Evolutionary conservation across 1,284 basidiomycete species (phyloP).

Genomic region (Pascua guehoae): DNA sequence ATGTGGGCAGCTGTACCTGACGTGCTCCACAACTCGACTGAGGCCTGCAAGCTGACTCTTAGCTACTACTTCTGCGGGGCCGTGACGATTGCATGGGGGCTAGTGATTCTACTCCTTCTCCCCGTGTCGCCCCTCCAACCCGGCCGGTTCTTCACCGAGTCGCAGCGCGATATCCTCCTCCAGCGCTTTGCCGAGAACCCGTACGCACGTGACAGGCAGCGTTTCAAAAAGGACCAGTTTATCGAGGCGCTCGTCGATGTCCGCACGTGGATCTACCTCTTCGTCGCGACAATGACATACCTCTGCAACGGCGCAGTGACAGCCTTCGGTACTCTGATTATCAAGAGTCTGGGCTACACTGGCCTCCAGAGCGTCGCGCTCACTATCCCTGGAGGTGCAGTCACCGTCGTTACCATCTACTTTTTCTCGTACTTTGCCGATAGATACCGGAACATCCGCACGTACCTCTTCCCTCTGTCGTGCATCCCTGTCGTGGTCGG

Average conservation of each 20-base stretch:
- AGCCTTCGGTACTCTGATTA: conserved; percentile 53
- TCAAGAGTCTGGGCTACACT: conserved; percentile 52
- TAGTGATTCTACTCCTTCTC: conserved; percentile 49
- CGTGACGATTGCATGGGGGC: conserved; percentile 51
- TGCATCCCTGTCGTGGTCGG: conserved; percentile 54
- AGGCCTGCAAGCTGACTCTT: not conserved
- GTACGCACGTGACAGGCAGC: conserved; percentile 31
- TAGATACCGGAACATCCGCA: conserved; percentile 45
- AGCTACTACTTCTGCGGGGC: conserved; percentile 53
- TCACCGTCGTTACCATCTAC: conserved; percentile 51
- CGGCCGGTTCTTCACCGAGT: conserved; percentile 43
- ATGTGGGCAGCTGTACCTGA: conserved; percentile 29
- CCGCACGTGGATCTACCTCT: conserved; percentile 52
- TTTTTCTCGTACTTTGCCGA: conserved; percentile 49
- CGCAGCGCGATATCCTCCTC: conserved; percentile 45
- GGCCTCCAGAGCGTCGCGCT: conserved; percentile 51
- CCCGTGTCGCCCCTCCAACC: conserved; percentile 50
- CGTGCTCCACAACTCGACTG: not conserved
- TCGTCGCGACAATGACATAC: conserved; percentile 47
- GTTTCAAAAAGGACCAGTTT: conserved; percentile 47
- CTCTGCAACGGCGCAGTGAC: conserved; percentile 48
- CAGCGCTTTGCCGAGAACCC: conserved; percentile 46
- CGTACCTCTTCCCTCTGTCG: conserved; percentile 49
- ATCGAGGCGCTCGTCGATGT: conserved; percentile 50
- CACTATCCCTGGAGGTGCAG: conserved; percentile 49